These are phyloP conservation scores for Keithomyces neogunnii DNA, from an alignment of 2,329 filamentous ascomycete species.

Conservation along the genomic window DNA sequence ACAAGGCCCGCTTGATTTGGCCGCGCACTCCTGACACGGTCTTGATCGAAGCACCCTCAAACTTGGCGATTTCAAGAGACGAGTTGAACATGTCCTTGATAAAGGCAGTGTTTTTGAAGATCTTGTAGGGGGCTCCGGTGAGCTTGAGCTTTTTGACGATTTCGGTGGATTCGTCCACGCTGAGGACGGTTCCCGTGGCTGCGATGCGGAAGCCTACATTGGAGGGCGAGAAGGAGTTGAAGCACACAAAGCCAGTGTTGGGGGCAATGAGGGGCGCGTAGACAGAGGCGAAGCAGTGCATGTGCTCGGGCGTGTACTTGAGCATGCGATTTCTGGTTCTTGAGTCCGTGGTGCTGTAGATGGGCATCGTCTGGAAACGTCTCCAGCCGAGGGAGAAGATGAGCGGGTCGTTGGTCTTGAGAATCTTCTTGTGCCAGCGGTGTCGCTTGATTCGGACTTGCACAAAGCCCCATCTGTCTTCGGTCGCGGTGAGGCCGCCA, in stretches of 20 bases:
- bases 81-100: constrained; percentile 98
- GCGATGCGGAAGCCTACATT: constrained; percentile 90
- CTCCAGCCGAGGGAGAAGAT: constrained; percentile 97
- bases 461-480: constrained; percentile 91
- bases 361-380: constrained; percentile 82
- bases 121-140: constrained; percentile 88
- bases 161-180: constrained; percentile 89
- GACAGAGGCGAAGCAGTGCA: constrained; percentile 96
- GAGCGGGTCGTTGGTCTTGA: constrained; percentile 95
- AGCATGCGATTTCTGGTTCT: constrained; percentile 93
- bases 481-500: constrained; percentile 85
- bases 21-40: constrained; percentile 93
- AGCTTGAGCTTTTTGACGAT: constrained; percentile 99
- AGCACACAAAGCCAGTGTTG: constrained; percentile 90
- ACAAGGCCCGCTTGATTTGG: constrained; percentile 92
- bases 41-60: constrained; percentile 90
- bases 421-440: constrained; percentile 97
- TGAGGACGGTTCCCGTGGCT: constrained; percentile 86
- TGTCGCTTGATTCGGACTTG: constrained; percentile 96
- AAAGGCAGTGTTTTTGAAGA: constrained; percentile 98
- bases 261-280: constrained; percentile 92
- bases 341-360: constrained; percentile 93
- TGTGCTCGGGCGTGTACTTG: constrained; percentile 98
- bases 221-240: constrained; percentile 78
- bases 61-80: constrained; percentile 91